Evolutionary conservation across 148 eudicot genomes (phyloP).

Genomic region (Nepenthes mirabilis): DNA sequence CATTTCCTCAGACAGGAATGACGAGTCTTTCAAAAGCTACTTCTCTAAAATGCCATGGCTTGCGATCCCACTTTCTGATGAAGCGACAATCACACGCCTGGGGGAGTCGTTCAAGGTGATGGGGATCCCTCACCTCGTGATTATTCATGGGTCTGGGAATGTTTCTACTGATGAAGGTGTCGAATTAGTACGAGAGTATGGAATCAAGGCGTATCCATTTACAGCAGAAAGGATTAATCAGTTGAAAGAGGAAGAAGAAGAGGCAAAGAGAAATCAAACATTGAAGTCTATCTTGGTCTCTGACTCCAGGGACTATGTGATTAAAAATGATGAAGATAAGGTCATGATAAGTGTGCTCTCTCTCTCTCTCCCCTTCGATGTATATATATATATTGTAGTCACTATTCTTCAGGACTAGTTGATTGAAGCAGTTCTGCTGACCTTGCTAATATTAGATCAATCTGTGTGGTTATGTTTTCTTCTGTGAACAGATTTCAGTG

Average conservation of each 20-base stretch:
- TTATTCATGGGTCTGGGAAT: slow-evolving; percentile 29
- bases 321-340: slow-evolving; percentile 26
- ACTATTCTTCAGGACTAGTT: too few species aligned
- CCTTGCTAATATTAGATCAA: background rate
- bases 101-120: slow-evolving; percentile 22
- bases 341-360: slow-evolving; percentile 7
- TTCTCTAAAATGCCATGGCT: slow-evolving; percentile 54
- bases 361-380: background rate
- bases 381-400: too few species aligned
- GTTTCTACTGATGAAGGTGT: slow-evolving; percentile 32
- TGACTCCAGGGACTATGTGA: slow-evolving; percentile 32
- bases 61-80: slow-evolving; percentile 37
- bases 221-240: slow-evolving; percentile 22
- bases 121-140: slow-evolving; percentile 40
- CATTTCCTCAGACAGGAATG: slow-evolving; percentile 32
- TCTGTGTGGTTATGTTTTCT: slow-evolving; percentile 1
- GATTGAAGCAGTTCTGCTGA: background rate
- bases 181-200: slow-evolving; percentile 24
- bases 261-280: slow-evolving; percentile 27
- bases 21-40: slow-evolving; percentile 32
- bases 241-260: slow-evolving; percentile 41
- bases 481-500: slow-evolving; percentile 15
- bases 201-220: slow-evolving; percentile 32
- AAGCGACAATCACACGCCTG: slow-evolving; percentile 10
- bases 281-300: slow-evolving; percentile 31